Base-by-base conservation (phyloP, 345 rosid species). In the Chamaenerion angustifolium region DNA sequence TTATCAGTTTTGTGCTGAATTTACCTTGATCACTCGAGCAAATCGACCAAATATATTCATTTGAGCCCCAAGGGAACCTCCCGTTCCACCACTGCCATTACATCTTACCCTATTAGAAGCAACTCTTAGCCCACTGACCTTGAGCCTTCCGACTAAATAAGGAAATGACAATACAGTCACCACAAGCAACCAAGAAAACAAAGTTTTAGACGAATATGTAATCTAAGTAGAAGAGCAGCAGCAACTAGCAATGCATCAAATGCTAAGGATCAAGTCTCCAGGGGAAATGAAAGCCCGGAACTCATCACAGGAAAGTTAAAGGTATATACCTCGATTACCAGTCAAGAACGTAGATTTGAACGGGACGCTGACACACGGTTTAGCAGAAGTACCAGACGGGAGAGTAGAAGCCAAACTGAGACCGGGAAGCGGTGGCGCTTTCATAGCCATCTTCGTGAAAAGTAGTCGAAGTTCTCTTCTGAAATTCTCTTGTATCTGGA, bases 31-130 rank as follows among this genome's bases (percentile, higher is more conserved):
- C 10, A 84, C 88, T 52, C 94, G 75, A 49, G 80, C 77, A 56
- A 84, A 76, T 5, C 88, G 73, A 63, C 76, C 83, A 54, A 84
- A 84, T 54, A 84, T 77, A 63, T 81, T 84, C 83, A 74, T 76
- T 1, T 69, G 68, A 49, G 77, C 62, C 15, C 78, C 73, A 46
- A 59, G 58, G 50, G 69, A 61, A 40, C 81, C 85, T 44, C 76
- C 37, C 3, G 37, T 31, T 31, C 37, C 66, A 42, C 76, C 81
- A 49, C 56, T 73, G 54, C 73, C 65, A 52, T 70, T 69, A 63
- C 81, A 70, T 55, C 60, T 71, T 16, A 63, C 51, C 57, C 73
- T 69, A 55, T 55, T 49, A 12, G 58, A 63, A 60, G 76, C 62
- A 58, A 76, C 45, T 55, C 75, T 64, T 21, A 72, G 52, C 62